These are phyloP conservation scores for Thuja plicata DNA, from an alignment of 83 land plant species.

Conservation along the genomic window DNA sequence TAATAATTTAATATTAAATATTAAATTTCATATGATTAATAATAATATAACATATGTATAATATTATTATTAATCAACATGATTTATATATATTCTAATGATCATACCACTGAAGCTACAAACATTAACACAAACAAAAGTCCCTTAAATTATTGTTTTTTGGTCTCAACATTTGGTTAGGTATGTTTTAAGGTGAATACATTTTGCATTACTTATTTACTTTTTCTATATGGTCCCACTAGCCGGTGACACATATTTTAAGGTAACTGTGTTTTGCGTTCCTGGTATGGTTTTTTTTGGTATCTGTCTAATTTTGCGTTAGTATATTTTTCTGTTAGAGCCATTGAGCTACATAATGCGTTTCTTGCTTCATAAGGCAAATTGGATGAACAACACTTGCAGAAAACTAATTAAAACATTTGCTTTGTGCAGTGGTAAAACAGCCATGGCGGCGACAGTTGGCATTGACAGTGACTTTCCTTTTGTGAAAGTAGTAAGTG, in stretches of 20 bases:
- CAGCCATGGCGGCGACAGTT: conserved; percentile 90
- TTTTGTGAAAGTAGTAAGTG: conserved; percentile 86
- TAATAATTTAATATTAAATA: too few species aligned
- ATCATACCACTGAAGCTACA: too few species aligned
- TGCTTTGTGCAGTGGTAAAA: conserved; percentile 79
- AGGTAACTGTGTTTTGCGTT: neutral
- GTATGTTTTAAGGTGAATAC: neutral
- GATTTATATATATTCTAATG: too few species aligned
- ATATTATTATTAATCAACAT: too few species aligned
- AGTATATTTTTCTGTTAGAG: neutral
- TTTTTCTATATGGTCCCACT: neutral
- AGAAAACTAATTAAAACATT: neutral
- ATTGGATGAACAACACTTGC: neutral
- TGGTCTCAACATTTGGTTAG: neutral
- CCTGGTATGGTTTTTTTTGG: neutral
- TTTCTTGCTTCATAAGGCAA: neutral
- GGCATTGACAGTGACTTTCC: conserved; percentile 96
- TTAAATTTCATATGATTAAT: too few species aligned
- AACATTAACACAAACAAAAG: neutral
- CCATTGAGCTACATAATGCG: neutral
- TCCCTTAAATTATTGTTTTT: neutral
- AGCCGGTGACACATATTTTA: too few species aligned
- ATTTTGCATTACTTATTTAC: neutral
- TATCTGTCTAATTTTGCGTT: neutral
- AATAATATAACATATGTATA: too few species aligned